phyloP scores from a whole-genome alignment of 495 filamentous ascomycete genomes.

The Neurospora sp. region DNA sequence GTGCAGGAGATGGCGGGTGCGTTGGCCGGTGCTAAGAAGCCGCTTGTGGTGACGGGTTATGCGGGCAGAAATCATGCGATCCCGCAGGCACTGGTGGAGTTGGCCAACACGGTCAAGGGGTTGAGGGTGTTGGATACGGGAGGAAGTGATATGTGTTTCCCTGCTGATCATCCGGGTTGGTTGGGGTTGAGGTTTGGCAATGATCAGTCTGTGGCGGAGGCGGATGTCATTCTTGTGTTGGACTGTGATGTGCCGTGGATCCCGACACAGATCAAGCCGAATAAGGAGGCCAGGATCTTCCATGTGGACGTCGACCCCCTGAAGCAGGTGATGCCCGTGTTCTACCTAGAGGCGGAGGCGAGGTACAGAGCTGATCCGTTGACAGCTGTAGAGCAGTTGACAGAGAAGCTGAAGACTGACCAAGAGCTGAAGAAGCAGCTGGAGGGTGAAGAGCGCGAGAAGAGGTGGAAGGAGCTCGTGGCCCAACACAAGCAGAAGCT shows the following conservation, averaged over 20 bases:
- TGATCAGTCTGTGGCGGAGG: conserved; percentile 61
- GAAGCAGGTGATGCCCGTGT: conserved; percentile 78
- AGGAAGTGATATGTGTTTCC: conserved; percentile 94
- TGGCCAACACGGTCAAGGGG: conserved; percentile 70
- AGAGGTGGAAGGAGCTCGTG: conserved; percentile 46
- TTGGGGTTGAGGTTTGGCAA: conserved; percentile 69
- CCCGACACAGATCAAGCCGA: conserved; percentile 48
- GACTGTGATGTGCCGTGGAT: conserved; percentile 75
- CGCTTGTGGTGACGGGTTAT: conserved; percentile 77
- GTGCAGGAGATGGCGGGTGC: conserved; percentile 60
- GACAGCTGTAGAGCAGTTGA: conserved; percentile 63
- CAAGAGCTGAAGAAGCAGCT: conserved; percentile 37
- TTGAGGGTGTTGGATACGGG: conserved; percentile 80
- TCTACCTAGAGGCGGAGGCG: conserved; percentile 63
- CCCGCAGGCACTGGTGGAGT: conserved; percentile 59
- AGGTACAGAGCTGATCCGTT: conserved; percentile 68
- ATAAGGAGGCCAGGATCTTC: conserved; percentile 54
- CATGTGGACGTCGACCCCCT: conserved; percentile 82
- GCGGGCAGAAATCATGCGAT: conserved; percentile 64
- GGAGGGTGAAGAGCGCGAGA: conserved; percentile 32
- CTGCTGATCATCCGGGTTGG: conserved; percentile 60
- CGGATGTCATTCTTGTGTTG: conserved; percentile 77
- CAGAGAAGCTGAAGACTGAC: conserved; percentile 40
- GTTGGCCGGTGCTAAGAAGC: conserved; percentile 61
- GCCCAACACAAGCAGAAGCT: conserved; percentile 51